Evolutionary conservation across 2,329 filamentous ascomycete genomes (phyloP).

Genomic region (Furcasterigmium sp.): DNA sequence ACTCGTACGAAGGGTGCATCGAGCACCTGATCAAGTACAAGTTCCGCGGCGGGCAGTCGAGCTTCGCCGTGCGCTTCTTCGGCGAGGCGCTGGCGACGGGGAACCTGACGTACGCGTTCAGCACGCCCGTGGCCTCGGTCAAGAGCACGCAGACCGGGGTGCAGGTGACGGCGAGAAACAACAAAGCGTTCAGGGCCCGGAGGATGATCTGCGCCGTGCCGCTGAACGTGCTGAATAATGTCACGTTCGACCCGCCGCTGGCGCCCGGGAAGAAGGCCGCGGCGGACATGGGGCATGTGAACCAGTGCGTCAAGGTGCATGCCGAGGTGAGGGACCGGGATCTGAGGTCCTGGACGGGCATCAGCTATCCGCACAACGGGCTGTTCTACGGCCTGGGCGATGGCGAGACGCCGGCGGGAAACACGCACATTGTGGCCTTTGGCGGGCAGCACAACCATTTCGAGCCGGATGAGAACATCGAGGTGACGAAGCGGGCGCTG

Average conservation of each 20-base stretch:
- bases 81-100: slow-evolving; percentile 32
- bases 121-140: slow-evolving; percentile 27
- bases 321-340: slow-evolving; percentile 33
- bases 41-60: slow-evolving; percentile 35
- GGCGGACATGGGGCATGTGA: slow-evolving; percentile 33
- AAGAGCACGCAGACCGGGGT: slow-evolving; percentile 21
- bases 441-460: slow-evolving; percentile 36
- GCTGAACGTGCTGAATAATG: slow-evolving; percentile 34
- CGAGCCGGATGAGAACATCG: slow-evolving; percentile 33
- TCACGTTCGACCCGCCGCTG: slow-evolving; percentile 35
- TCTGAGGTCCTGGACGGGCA: slow-evolving; percentile 35
- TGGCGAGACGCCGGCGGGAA: slow-evolving; percentile 35
- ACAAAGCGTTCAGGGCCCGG: slow-evolving; percentile 18
- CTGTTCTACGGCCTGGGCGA: slow-evolving; percentile 38
- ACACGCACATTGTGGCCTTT: slow-evolving; percentile 42
- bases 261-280: slow-evolving; percentile 27
- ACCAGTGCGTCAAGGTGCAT: slow-evolving; percentile 40
- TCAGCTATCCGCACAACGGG: slow-evolving; percentile 36
- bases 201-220: slow-evolving; percentile 36
- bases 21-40: slow-evolving; percentile 35
- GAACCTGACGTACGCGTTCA: slow-evolving; percentile 34
- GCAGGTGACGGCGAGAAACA: slow-evolving; percentile 24
- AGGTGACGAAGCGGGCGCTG: slow-evolving; percentile 23
- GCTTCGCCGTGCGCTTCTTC: slow-evolving; percentile 39
- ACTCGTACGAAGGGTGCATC: slow-evolving; percentile 31